Evolutionary conservation across 352 stramenopile genomes (phyloP), one percentile per base, ranked within the genome.

Genomic region (Salisapilia sapeloensis): DNA sequence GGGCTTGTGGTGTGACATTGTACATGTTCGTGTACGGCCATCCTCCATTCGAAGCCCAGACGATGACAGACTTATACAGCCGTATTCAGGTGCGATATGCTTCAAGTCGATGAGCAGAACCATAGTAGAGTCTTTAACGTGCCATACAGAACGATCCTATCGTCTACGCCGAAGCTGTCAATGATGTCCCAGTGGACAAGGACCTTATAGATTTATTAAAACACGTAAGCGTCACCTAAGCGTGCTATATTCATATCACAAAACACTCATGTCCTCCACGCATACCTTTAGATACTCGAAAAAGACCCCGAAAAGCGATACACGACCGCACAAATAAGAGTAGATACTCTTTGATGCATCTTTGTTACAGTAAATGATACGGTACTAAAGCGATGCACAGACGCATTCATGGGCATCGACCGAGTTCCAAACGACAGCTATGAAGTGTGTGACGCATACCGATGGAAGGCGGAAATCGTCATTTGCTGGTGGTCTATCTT

Each of bases 11-110:
- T 4, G 52, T 98, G 20, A 97, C 90, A 42, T 48, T 98, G 2
- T 97, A 95, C 49, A 96, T 97, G 58, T 97, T 98, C 49, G 66
- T 93, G 6, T 96, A 95, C 33, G 87, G 89, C 11, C 66, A 67
- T 22, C 61, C 96, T 4, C 93, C 93, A 3, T 98, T 97, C 46
- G 75, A 84, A 40, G 85, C 81, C 18, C 63, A 90, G 29, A 70
- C 61, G 9, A 83, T 94, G 38, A 69, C 67, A 10, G 75, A 96
- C 24, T 48, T 98, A 10, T 97, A 97, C 67, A 48, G 61, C 0
- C 69, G 71, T 24, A 98, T 98, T 48, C 58, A 66, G 38, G 56
- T 77, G 56, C 33, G 53, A 40, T n/a, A 10, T 31, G 62, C 10
- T 44, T 86, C n/a, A 6, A 14, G 24, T 27, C 35, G 4, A 12